Base-by-base conservation (phyloP, 2,329 filamentous ascomycete genomes). In the Pseudocercospora crystallina region DNA sequence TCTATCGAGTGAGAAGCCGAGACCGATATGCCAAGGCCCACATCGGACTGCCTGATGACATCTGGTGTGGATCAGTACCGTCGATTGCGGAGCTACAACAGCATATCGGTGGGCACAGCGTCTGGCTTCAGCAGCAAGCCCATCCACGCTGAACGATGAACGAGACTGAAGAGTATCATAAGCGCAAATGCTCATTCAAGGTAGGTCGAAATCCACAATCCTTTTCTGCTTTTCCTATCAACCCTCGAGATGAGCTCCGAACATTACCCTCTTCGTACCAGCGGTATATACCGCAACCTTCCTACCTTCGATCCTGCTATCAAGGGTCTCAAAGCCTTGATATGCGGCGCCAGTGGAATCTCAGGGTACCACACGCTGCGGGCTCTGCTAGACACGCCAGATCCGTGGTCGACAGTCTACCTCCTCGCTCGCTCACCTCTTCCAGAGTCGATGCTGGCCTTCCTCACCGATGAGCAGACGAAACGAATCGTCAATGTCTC, bases 271-370 rank as follows among this genome's bases (percentile, higher is more conserved):
- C 43, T 48, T 13, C 37, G 49, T 29, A 47, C 36, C 14, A 39
- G 33, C 31, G 73, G 72, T 50, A 77, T 79, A 48, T 77, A 73
- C 52, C 73, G 75, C 59, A 75, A 74, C 43, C 69, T 79, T 0
- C 75, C 75, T 0, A 68, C 69, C 20, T 76, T 71, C 50, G 65
- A 72, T 12, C 56, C 67, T 3, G 62, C 65, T 0, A 50, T 71
- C 43, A 69, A 71, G 49, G 68, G 65, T 5, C 66, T 78, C 29
- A 76, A 73, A 0, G 76, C 75, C 3, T 71, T 79, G 31, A 70
- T 79, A 20, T 76, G 73, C 0, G 76, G 77, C 2, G 73, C 75
- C 32, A 79, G 76, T 65, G 77, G 75, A 2, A 75, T 79, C 12
- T 76, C 74, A 0, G 76, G 76, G 1, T 69, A 73, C 48, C 69